Evolutionary conservation across 306 rosid species (phyloP), one percentile per base, ranked within the genome.

Genomic region (Myrica gale): DNA sequence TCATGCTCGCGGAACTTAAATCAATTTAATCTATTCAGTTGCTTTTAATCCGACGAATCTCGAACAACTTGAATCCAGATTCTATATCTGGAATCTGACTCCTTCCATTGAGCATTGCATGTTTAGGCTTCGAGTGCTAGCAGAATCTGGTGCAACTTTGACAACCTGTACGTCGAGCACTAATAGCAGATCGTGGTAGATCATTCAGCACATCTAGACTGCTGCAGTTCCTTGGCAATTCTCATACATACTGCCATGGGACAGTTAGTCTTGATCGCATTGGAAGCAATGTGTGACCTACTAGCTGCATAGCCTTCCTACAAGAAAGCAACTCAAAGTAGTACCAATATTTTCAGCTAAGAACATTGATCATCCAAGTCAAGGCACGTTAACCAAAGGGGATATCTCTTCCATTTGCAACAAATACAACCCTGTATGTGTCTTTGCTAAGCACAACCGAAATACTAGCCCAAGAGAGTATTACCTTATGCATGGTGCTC

Each of bases 241-340:
- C 83, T 82, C 75, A 90, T 83, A 89, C 95, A 89, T 72, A 73
- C 93, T 57, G 89, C 84, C 99, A 92, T 92, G 16, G 92, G 85
- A 69, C 99, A 90, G 87, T 90, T 90, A n/a, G 97, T 92, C 87
- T 95, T 92, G 44, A 95, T 83, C 69, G 93, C 96, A 71, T 95
- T 95, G 57, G 88, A 74, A 63, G 67, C 75, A 76, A 95, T 92
- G 84, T 95, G 98, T 21, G 99, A 95, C 87, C 96, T 90, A 85
- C 96, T 86, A 21, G 66, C 97, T 74, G 88, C 93, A 89, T 83
- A 92, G 41, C 93, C 99, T 81, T 86, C 90, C 99, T 90, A 95
- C 89, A 82, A 80, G 56, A 47, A 57, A 74, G 58, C 78, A 77
- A 79, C 68, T 44, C 43, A n/a, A 41, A 41, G 63, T 20, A 32